Evolutionary conservation across 2,329 filamentous ascomycete genomes (phyloP), one percentile per base, ranked within the genome.

Genomic region (Mycosphaerella arachidis): DNA sequence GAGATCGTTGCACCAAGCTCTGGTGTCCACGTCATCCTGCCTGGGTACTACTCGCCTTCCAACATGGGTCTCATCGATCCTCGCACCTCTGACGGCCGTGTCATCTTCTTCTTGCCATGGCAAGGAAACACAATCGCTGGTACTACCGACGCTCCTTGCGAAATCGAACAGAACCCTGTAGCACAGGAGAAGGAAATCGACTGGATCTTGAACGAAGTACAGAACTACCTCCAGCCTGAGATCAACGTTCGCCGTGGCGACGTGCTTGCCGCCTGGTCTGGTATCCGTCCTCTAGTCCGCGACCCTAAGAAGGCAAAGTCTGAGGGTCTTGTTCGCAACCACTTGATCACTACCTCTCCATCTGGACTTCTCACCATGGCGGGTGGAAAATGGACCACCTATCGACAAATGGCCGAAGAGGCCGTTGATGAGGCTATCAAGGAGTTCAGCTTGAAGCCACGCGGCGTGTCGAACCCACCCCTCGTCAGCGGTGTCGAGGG

Each of bases 51-150:
- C 79, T 90, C 87, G 68, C 91, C 91, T 48, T 83, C 86, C 20
- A 88, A 92, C 71, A 94, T 95, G 90, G 91, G 91, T 62, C 81
- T 95, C 45, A 90, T 95, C 68, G 91, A 96, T 70, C 91, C 91
- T 5, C 86, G 86, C 45, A 94, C 91, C 1, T 95, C 91, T 1
- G 91, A 95, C 71, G 91, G 91, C 20, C 85, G 91, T 72, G 91
- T 95, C 53, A 93, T 95, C 71, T 95, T 95, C 84, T 95, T 96
- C 82, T 81, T 95, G 45, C 91, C 91, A 24, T 95, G 91, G 91
- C 91, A 95, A 77, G 91, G 91, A 53, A 94, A 94, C 77, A 95
- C 91, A 13, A 94, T 95, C 71, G 91, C 91, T 50, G 91, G 91
- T 62, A 95, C 91, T 5, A 95, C 91, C 7, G 91, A 95, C 72